A percentile compares a stretch with the other conserved stretches of the same genome.
Conservation (phyloP, 2,329 filamentous ascomycete species). For the Fusarium musae region DNA sequence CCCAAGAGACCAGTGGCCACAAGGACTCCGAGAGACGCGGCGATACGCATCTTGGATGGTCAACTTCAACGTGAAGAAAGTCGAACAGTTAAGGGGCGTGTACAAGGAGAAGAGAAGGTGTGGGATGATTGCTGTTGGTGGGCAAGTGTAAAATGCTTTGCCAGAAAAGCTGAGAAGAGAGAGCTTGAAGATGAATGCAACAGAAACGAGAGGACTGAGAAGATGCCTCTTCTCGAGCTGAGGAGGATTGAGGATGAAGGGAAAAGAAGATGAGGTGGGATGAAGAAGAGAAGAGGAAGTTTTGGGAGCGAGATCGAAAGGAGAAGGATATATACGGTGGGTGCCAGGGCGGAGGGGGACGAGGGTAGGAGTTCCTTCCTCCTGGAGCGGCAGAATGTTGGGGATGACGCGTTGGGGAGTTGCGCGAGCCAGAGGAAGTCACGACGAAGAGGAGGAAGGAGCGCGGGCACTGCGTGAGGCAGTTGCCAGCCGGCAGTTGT, state of each 20-base stretch:
- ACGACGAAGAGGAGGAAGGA: conserved; percentile 21
- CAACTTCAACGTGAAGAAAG: conserved; percentile 3
- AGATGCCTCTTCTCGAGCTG: conserved; percentile 18
- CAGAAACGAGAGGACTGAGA: conserved; percentile 31
- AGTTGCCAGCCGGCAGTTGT: neutral
- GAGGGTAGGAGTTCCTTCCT: conserved; percentile 37
- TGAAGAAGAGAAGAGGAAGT: conserved; percentile 19
- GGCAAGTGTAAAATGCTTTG: conserved; percentile 19
- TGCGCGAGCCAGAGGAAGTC: conserved; percentile 21
- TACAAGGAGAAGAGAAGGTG: neutral
- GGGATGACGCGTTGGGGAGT: conserved; percentile 28
- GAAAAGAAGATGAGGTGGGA: conserved; percentile 20
- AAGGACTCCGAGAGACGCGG: conserved; percentile 50
- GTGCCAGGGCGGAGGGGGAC: neutral
- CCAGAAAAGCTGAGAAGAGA: conserved; percentile 6
- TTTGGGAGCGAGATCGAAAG: neutral
- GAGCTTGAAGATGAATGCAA: conserved; percentile 25
- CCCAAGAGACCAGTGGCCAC: conserved; percentile 50
- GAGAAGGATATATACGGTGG: conserved; percentile 13
- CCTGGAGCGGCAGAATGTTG: conserved; percentile 24
- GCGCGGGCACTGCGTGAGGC: neutral
- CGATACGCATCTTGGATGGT: conserved; percentile 52
- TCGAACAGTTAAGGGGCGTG: neutral
- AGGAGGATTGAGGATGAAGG: conserved; percentile 30
- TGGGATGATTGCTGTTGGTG: neutral